Base-by-base conservation (phyloP, 345 rosid genomes). In the Lepidium sativum region DNA sequence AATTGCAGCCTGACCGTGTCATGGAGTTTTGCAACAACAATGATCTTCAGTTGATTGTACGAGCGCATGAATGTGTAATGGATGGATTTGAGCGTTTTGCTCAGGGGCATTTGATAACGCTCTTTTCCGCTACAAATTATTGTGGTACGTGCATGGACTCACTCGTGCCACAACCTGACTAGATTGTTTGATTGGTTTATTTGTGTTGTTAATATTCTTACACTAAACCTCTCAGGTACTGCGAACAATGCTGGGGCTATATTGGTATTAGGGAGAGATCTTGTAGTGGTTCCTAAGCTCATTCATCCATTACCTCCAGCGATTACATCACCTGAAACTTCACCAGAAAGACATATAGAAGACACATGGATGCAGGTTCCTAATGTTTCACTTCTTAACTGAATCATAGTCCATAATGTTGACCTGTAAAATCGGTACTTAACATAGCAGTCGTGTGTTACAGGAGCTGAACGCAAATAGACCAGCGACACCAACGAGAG, bases 1-100 rank as follows among this genome's bases (percentile, higher is more conserved):
- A 50, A 42, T 43, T 58, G 70, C 89, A 90, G 97, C 97, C 97
- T 29, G 97, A 90, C 80, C 86, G 97, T 41, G 97, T 90, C 45
- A 87, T 90, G 97, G 97, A 90, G 67, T 90, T 90, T 74, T 90
- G 97, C 79, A 87, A 82, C 73, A 90, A 90, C 86, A 90, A 90
- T 71, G 97, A 90, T 74, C 95, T 90, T 43, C 95, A 90, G 76
- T 77, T 90, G 71, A 90, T 90, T 74, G 95, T 90, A 21, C 92
- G 97, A 53, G 97, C 97, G 52, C 97, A 90, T 45, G 97, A 90
- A 78, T 90, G 97, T 39, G 97, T 90, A 63, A 90, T 90, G 97
- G 97, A 90, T 78, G 97, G 97, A 43, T 90, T 90, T 71, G 97
- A 90, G 80, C 95, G 97, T 51, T 90, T 90, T 68, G 97, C 97